Conservation (phyloP, 169 alveolate species). For the Eimeria acervulina region DNA sequence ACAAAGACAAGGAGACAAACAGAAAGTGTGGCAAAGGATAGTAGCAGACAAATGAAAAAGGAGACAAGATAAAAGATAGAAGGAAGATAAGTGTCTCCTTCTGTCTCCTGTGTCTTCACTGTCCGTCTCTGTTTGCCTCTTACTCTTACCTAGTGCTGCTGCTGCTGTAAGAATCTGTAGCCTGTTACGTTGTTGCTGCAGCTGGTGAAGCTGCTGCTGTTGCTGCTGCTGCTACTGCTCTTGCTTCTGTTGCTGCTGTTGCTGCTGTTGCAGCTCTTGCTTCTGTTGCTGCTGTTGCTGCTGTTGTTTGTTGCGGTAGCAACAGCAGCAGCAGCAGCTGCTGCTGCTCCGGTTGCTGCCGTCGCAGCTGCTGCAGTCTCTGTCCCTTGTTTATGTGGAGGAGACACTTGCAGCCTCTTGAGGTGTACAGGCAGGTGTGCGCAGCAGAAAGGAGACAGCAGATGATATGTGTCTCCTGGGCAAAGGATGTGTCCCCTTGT, state of each 20-base stretch:
- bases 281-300: neutral
- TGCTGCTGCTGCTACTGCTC: too few relatives aligned
- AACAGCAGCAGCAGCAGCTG: constrained; percentile 6
- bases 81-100: neutral
- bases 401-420: too few relatives aligned
- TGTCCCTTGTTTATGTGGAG: neutral
- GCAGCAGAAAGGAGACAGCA: too few relatives aligned
- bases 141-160: neutral
- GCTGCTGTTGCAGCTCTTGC: neutral
- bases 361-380: neutral
- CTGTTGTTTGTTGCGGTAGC: neutral
- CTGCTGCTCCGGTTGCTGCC: neutral
- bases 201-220: too few relatives aligned
- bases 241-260: neutral
- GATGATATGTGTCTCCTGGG: too few relatives aligned
- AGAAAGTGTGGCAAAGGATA: too few relatives aligned
- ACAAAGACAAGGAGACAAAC: too few relatives aligned
- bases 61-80: too few relatives aligned
- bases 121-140: neutral
- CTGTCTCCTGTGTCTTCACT: neutral
- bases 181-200: too few relatives aligned
- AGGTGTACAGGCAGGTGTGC: too few relatives aligned
- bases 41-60: too few relatives aligned
- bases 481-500: too few relatives aligned
- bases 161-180: neutral